Conservation (phyloP, 768 basidiomycete genomes). For the Phylloporus arenicola region DNA sequence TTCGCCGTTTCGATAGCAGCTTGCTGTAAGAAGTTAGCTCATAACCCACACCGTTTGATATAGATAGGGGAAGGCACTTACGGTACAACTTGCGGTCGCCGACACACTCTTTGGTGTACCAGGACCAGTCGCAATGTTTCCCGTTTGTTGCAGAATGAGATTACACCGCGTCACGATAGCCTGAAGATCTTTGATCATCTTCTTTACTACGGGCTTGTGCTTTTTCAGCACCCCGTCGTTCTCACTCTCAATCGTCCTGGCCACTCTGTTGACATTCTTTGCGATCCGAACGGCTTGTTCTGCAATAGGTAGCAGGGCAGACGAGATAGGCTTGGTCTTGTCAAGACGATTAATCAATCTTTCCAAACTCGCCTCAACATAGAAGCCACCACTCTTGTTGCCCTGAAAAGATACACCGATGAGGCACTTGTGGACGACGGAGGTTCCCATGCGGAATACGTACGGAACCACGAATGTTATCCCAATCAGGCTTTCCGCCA, state of each 20-base stretch:
- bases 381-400: slow-evolving; percentile 12
- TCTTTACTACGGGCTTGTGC: slow-evolving; percentile 4
- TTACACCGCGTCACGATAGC: slow-evolving; percentile 17
- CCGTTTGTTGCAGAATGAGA: slow-evolving; percentile 15
- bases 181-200: slow-evolving; percentile 11
- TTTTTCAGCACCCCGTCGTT: slow-evolving; percentile 5
- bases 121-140: slow-evolving; percentile 11
- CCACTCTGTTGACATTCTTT: slow-evolving; percentile 1
- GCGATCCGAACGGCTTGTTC: background rate
- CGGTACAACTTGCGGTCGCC: background rate
- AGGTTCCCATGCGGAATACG: background rate
- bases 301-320: slow-evolving; percentile 8
- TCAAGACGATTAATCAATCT: slow-evolving; percentile 8
- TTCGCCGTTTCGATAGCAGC: slow-evolving; percentile 10
- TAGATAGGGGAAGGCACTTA: background rate
- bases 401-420: background rate
- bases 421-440: background rate
- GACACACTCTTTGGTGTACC: slow-evolving; percentile 12
- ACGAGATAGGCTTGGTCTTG: slow-evolving; percentile 12
- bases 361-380: slow-evolving; percentile 14
- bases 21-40: slow-evolving; percentile 1
- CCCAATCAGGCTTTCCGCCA: slow-evolving; percentile 12
- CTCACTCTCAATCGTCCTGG: slow-evolving; percentile 2
- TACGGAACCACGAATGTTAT: slow-evolving; percentile 11
- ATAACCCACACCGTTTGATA: background rate